Evolutionary conservation across 192 early-diverging fungal genomes (phyloP).

Genomic region (Entophlyctis luteolus): DNA sequence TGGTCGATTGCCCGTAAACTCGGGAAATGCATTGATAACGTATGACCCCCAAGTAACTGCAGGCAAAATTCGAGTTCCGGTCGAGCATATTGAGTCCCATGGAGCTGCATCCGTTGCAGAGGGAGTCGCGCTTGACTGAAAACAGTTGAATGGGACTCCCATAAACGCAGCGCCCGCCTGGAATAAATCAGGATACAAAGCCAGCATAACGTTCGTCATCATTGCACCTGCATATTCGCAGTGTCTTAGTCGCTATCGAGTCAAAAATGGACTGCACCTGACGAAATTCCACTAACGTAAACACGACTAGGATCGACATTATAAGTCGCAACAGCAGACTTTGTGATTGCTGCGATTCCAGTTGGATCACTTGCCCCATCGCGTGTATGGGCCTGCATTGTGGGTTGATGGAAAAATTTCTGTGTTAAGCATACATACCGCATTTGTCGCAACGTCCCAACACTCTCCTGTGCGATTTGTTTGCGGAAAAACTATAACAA

Average conservation of each 20-base stretch:
- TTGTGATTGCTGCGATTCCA: neutral
- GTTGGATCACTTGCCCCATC: neutral
- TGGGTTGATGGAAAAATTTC: too few relatives aligned
- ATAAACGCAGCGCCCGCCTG: neutral
- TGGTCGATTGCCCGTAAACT: neutral
- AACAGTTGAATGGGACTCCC: neutral
- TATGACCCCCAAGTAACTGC: neutral
- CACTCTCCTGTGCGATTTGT: too few relatives aligned
- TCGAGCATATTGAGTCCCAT: neutral
- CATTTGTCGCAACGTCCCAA: too few relatives aligned
- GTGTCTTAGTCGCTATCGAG: too few relatives aligned
- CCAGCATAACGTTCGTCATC: conserved; percentile 2
- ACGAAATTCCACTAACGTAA: conserved; percentile 6
- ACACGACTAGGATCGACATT: conserved; percentile 9
- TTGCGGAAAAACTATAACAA: too few relatives aligned
- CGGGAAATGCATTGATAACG: neutral
- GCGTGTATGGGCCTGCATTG: neutral
- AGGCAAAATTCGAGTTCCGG: neutral
- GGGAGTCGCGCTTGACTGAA: neutral
- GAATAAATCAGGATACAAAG: neutral
- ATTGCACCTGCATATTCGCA: too few relatives aligned
- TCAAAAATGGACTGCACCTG: too few relatives aligned
- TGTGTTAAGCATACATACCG: too few relatives aligned
- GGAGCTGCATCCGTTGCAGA: neutral
- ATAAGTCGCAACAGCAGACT: neutral